These are phyloP conservation scores for Lyophyllum decastes DNA, from an alignment of 768 basidiomycete genomes.

Conservation along the genomic window DNA sequence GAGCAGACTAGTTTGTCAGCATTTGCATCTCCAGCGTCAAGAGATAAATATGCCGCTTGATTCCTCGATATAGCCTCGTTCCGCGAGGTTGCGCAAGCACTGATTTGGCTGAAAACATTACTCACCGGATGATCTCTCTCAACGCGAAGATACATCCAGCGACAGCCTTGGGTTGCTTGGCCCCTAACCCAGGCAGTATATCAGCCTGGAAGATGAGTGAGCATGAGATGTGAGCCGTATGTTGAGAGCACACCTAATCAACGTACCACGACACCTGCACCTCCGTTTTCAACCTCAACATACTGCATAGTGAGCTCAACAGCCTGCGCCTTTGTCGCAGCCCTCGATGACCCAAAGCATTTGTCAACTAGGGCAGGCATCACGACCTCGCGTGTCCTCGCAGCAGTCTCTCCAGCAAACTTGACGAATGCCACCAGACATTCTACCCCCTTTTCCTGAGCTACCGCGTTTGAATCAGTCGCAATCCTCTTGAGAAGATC, in stretches of 20 bases:
- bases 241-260: constrained; percentile 20
- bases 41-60: neutral
- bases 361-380: constrained; percentile 96
- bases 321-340: constrained; percentile 87
- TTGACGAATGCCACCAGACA: constrained; percentile 84
- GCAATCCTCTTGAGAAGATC: constrained; percentile 85
- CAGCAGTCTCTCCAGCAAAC: constrained; percentile 87
- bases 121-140: constrained; percentile 85
- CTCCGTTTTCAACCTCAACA: constrained; percentile 91
- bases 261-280: constrained; percentile 86
- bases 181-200: constrained; percentile 79
- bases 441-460: constrained; percentile 97
- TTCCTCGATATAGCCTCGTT: neutral
- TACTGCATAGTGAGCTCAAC: constrained; percentile 87
- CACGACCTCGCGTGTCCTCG: constrained; percentile 77
- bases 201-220: constrained; percentile 53
- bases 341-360: constrained; percentile 87
- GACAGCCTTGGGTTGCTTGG: constrained; percentile 95
- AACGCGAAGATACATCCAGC: constrained; percentile 75
- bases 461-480: constrained; percentile 92
- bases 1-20: constrained; percentile 3
- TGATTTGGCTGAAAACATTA: constrained; percentile 5
- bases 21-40: neutral
- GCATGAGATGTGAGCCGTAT: constrained; percentile 27
- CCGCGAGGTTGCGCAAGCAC: neutral